A percentile compares a stretch with the other conserved stretches of the same genome.
Conservation (phyloP, 2,329 filamentous ascomycete species). For the Colletotrichum salicis region DNA sequence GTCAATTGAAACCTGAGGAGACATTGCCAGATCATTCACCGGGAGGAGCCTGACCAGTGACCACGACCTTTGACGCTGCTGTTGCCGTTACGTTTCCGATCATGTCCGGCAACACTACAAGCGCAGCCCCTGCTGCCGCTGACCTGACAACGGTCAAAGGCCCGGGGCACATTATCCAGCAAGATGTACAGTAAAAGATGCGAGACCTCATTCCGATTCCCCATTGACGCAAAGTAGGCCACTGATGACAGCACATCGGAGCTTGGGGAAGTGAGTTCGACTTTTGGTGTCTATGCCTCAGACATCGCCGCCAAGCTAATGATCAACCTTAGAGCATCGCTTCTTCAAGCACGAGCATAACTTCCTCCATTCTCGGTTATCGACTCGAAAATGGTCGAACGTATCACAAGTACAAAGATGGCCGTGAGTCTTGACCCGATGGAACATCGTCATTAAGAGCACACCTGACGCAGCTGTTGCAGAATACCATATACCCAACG, state of each 20-base stretch:
- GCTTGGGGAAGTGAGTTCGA: neutral
- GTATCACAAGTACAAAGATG: constrained; percentile 5
- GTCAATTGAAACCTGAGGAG: too few relatives aligned
- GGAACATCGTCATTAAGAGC: neutral
- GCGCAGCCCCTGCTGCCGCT: neutral
- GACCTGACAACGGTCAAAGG: neutral
- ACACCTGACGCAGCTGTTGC: neutral
- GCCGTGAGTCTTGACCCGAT: neutral
- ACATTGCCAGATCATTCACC: too few relatives aligned
- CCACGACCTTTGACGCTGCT: neutral
- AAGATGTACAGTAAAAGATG: neutral
- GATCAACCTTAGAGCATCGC: neutral
- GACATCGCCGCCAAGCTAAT: neutral
- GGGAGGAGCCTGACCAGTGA: too few relatives aligned
- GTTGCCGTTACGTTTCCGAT: neutral
- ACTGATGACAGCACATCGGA: neutral
- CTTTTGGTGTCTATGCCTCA: neutral
- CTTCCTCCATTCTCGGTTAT: neutral
- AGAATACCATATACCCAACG: constrained; percentile 12
- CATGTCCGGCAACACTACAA: neutral
- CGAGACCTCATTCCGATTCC: neutral
- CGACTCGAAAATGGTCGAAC: constrained; percentile 2
- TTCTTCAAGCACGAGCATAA: neutral
- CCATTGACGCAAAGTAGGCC: neutral
- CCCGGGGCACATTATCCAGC: neutral